Evolutionary conservation across 169 alveolate species (phyloP).

Genomic region (Blepharisma undulans): DNA sequence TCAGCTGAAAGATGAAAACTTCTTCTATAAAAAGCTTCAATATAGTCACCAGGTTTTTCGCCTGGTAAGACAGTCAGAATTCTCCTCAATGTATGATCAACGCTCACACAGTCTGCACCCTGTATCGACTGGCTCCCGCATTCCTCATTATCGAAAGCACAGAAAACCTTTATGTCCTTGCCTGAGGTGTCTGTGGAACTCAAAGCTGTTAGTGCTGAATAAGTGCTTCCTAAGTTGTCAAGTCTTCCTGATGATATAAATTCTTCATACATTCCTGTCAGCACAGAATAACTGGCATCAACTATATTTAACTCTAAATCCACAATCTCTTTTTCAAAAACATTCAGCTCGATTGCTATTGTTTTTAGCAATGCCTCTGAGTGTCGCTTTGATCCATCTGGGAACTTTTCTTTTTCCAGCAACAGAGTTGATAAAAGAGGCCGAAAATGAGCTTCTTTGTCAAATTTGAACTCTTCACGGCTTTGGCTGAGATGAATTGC

Average conservation of each 20-base stretch:
- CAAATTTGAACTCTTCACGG: slow-evolving; percentile 6
- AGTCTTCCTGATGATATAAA: slow-evolving; percentile 92
- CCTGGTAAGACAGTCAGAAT: slow-evolving; percentile 45
- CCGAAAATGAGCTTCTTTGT: slow-evolving; percentile 88
- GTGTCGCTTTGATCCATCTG: slow-evolving; percentile 33
- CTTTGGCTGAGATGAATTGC: slow-evolving; percentile 92
- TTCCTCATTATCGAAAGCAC: slow-evolving; percentile 95
- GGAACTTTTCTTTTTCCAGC: neutral
- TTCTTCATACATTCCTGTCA: slow-evolving; percentile 94
- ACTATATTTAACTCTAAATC: slow-evolving; percentile 90
- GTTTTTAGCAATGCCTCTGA: neutral
- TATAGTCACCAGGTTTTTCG: slow-evolving; percentile 47
- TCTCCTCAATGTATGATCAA: slow-evolving; percentile 73
- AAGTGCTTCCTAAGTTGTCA: slow-evolving; percentile 92
- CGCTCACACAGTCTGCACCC: slow-evolving; percentile 90
- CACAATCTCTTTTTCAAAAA: neutral
- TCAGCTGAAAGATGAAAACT: slow-evolving; percentile 89
- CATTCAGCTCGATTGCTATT: neutral
- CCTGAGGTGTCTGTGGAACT: slow-evolving; percentile 64
- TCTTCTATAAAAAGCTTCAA: slow-evolving; percentile 63
- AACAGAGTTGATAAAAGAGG: slow-evolving; percentile 81
- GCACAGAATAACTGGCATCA: slow-evolving; percentile 88
- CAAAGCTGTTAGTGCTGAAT: slow-evolving; percentile 87
- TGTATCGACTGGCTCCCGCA: slow-evolving; percentile 89
- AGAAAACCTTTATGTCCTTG: slow-evolving; percentile 59